Evolutionary conservation across 176 grass and related monocot genomes (phyloP), one percentile per base, ranked within the genome.

Genomic region (Elaeis guineensis): DNA sequence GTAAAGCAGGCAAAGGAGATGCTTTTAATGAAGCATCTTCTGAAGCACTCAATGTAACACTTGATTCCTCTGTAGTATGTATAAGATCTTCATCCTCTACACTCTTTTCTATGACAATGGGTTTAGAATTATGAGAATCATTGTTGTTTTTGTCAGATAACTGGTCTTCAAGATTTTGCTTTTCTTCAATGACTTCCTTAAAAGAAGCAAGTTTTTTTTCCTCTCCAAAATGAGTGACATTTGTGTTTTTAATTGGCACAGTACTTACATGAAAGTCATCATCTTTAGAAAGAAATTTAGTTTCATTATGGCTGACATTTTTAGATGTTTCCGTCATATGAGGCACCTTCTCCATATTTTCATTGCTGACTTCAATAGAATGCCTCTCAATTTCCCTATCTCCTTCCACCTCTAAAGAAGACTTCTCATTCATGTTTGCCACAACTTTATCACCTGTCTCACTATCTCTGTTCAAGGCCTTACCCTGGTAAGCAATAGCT

Each of bases 401-500:
- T 64, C 62, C 52, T 64, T 82, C 72, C 18, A 51, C 53, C 19
- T 15, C 67, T 62, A 79, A 71, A 84, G 74, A 73, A 48, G 86
- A 76, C 58, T 74, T 19, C 28, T 90, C 72, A 21, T 72, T 69
- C 58, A 28, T 57, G 17, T 64, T 61, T 32, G 11, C 19, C 44
- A 7, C 71, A 25, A 18, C 54, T 63, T 54, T 59, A 39, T 63
- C 72, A 63, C 17, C 17, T 57, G 63, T 62, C 25, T 28, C 64
- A 67, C 62, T 59, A 35, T 63, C 80, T 63, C 67, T 80, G 26
- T 85, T 80, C 52, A 83, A 62, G 68, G 63, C 70, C 64, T 78
- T 89, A 54, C 86, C 80, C 17, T 82, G 88, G 63, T 93, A 86
- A 73, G 94, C 83, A 79, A 98, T 89, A 67, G 88, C 65, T 74